Evolutionary conservation across 352 stramenopile species (phyloP).

Genomic region (Sclerospora graminicola): DNA sequence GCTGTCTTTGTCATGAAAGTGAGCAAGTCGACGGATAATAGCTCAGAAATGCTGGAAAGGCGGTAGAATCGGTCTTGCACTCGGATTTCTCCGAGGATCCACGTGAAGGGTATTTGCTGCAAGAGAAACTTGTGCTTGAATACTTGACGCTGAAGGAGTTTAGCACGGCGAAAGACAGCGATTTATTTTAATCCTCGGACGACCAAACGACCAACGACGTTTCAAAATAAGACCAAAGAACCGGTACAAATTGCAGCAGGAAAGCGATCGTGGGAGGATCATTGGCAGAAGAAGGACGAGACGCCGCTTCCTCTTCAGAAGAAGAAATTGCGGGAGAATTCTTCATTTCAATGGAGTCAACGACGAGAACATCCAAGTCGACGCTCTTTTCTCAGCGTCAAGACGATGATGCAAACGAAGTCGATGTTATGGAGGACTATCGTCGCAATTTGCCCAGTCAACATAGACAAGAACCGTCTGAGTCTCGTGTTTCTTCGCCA

Average conservation of each 20-base stretch:
- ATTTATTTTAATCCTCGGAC: conserved; percentile 3
- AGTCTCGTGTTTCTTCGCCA: background rate
- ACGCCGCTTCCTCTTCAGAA: conserved; percentile 1
- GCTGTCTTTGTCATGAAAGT: conserved; percentile 75
- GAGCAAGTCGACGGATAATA: conserved; percentile 55
- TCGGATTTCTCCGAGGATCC: conserved; percentile 58
- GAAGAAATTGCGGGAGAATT: conserved; percentile 7
- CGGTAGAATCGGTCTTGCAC: conserved; percentile 54
- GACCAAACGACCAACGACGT: background rate
- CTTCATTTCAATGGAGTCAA: conserved; percentile 8
- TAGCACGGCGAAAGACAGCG: conserved; percentile 16
- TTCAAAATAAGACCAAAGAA: background rate
- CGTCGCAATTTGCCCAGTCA: conserved; percentile 4
- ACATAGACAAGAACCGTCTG: conserved; percentile 7
- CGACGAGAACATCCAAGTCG: background rate
- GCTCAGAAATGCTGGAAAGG: conserved; percentile 43
- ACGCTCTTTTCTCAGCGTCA: conserved; percentile 3
- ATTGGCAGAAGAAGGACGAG: conserved; percentile 2
- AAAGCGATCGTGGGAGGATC: conserved; percentile 11
- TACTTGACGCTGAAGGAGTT: conserved; percentile 51
- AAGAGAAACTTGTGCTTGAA: conserved; percentile 63
- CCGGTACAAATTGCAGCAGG: background rate
- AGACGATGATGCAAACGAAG: conserved; percentile 9
- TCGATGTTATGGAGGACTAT: conserved; percentile 20
- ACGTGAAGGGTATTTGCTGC: conserved; percentile 44